phyloP scores from a whole-genome alignment of 352 stramenopile genomes.

The Phytophthora constricta region DNA sequence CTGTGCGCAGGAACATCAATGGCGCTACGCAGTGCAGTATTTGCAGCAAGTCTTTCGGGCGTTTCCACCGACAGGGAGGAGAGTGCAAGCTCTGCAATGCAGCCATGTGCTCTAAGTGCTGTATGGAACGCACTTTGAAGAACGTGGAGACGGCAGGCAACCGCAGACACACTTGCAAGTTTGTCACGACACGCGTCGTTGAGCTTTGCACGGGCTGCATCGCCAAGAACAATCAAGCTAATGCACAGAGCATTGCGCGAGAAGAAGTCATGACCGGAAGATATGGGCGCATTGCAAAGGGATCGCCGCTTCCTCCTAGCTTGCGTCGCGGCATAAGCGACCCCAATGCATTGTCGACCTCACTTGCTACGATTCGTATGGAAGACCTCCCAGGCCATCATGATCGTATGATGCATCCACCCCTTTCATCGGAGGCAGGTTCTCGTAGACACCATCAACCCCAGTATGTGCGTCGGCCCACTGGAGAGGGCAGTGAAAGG shows the following conservation, averaged over 20 bases:
- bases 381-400: constrained; percentile 37
- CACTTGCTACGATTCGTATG: constrained; percentile 38
- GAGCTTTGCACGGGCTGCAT: constrained; percentile 51
- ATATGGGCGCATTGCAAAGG: constrained; percentile 30
- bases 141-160: constrained; percentile 40
- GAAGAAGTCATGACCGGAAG: constrained; percentile 44
- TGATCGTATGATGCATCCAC: constrained; percentile 23
- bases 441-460: constrained; percentile 11
- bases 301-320: constrained; percentile 6
- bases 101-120: constrained; percentile 58
- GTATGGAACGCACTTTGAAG: constrained; percentile 44
- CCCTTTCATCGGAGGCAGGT: constrained; percentile 24
- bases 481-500: too few species aligned
- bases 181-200: constrained; percentile 43
- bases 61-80: constrained; percentile 38
- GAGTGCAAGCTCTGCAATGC: constrained; percentile 56
- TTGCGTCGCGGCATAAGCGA: constrained; percentile 21
- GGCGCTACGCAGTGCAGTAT: constrained; percentile 44
- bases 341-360: constrained; percentile 12
- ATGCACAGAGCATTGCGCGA: constrained; percentile 54
- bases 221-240: constrained; percentile 35
- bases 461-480: too few species aligned
- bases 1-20: constrained; percentile 24
- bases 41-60: constrained; percentile 50
- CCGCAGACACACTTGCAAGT: constrained; percentile 38